A percentile compares a stretch with the other conserved stretches of the same genome.
Evolutionary conservation across 129 eudicot species (phyloP).

Genomic region (Apium graveolens): DNA sequence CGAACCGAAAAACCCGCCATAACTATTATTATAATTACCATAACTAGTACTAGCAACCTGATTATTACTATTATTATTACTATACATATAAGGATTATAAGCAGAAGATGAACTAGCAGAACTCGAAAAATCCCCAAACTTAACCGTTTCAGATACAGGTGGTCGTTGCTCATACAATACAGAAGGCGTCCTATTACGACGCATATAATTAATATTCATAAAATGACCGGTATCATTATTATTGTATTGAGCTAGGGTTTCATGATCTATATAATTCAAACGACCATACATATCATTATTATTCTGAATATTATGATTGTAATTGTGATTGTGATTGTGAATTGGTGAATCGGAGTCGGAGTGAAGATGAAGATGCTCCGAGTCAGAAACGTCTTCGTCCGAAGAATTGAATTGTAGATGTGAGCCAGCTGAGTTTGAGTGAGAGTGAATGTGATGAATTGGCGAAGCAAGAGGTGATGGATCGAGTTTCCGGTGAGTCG

Average conservation of each 20-base stretch:
- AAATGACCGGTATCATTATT: constrained; percentile 21
- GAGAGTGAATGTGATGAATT: constrained; percentile 29
- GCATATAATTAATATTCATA: constrained; percentile 63
- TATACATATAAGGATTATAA: constrained; percentile 27
- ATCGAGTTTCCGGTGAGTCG: constrained; percentile 38
- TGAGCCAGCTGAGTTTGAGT: constrained; percentile 29
- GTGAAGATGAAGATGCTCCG: constrained; percentile 42
- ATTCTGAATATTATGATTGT: background rate
- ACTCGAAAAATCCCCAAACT: constrained; percentile 38
- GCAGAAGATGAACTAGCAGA: constrained; percentile 24
- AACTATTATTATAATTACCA: constrained; percentile 16
- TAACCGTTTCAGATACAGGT: constrained; percentile 42
- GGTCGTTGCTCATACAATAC: constrained; percentile 76
- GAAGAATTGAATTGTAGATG: constrained; percentile 60
- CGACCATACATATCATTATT: constrained; percentile 21
- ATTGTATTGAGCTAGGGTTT: constrained; percentile 22
- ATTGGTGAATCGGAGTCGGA: constrained; percentile 25
- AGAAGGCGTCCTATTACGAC: constrained; percentile 55
- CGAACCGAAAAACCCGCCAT: constrained; percentile 45
- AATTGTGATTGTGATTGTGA: background rate
- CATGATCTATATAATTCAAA: constrained; percentile 22
- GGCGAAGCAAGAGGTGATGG: constrained; percentile 17
- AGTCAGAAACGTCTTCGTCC: constrained; percentile 42
- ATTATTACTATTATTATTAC: constrained; percentile 12
- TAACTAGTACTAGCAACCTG: constrained; percentile 21